These are phyloP conservation scores for Bryoglossum gracile DNA, from an alignment of 495 filamentous ascomycete genomes.

Conservation along the genomic window DNA sequence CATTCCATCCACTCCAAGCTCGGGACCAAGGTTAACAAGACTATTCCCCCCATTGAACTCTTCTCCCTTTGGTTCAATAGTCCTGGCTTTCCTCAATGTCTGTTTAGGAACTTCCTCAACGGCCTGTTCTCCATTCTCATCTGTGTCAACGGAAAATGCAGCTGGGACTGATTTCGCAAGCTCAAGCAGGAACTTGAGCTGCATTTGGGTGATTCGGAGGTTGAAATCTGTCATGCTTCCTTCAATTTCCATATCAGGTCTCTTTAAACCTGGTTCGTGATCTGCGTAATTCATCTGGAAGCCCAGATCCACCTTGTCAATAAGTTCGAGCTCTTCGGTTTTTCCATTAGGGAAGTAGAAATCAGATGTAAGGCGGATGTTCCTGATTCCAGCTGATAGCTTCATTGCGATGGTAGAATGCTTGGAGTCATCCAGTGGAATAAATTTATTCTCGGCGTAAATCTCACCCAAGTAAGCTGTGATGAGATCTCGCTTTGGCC, in stretches of 20 bases:
- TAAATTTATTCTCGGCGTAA: slow-evolving; percentile 89
- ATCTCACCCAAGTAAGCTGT: slow-evolving; percentile 96
- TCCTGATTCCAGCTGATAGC: slow-evolving; percentile 82
- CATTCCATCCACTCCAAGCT: slow-evolving; percentile 54
- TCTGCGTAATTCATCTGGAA: slow-evolving; percentile 89
- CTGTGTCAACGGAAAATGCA: slow-evolving; percentile 72
- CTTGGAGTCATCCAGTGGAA: slow-evolving; percentile 66
- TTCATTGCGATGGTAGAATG: slow-evolving; percentile 73
- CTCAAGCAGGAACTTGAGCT: slow-evolving; percentile 79
- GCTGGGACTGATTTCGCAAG: slow-evolving; percentile 78
- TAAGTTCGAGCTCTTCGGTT: slow-evolving; percentile 85
- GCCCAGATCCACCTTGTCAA: slow-evolving; percentile 89
- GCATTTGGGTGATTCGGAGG: slow-evolving; percentile 79
- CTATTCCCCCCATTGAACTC: slow-evolving; percentile 32
- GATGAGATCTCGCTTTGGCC: slow-evolving; percentile 61
- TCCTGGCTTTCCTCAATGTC: slow-evolving; percentile 36
- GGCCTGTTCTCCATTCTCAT: slow-evolving; percentile 45
- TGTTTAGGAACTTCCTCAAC: slow-evolving; percentile 53
- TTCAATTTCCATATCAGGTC: slow-evolving; percentile 87
- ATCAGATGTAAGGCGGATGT: slow-evolving; percentile 81
- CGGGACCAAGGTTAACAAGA: slow-evolving; percentile 53
- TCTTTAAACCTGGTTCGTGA: slow-evolving; percentile 65
- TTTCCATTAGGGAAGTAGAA: slow-evolving; percentile 71
- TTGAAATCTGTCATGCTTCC: slow-evolving; percentile 89
- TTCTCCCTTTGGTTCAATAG: slow-evolving; percentile 23